phyloP scores from a whole-genome alignment of 192 early-diverging fungal species.

The Gaertneriomyces sp. region DNA sequence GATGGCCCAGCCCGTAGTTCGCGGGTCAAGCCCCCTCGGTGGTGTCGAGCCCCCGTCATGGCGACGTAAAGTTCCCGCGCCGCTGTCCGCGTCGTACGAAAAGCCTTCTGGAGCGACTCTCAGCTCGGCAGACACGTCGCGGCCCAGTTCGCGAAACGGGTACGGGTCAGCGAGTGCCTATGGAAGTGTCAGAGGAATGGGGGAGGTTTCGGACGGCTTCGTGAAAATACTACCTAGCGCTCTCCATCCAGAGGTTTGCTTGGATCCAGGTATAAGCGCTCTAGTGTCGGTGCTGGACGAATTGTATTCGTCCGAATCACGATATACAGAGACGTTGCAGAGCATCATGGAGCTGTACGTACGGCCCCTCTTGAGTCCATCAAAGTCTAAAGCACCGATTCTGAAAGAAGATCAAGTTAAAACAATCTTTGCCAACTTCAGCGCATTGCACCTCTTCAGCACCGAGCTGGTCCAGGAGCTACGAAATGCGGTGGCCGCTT shows the following conservation, averaged over 20 bases:
- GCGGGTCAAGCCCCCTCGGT: too few relatives aligned
- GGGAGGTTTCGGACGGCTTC: constrained; percentile 19
- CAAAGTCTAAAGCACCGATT: not conserved
- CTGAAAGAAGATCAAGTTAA: constrained; percentile 29
- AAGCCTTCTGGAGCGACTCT: too few relatives aligned
- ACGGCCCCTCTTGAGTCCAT: constrained; percentile 16
- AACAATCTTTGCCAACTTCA: constrained; percentile 22
- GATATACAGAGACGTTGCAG: constrained; percentile 20
- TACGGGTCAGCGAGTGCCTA: too few relatives aligned
- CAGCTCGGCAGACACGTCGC: too few relatives aligned
- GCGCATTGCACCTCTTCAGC: constrained; percentile 23
- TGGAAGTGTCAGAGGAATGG: too few relatives aligned
- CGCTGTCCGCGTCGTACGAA: too few relatives aligned
- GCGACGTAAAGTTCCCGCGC: too few relatives aligned
- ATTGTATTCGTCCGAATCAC: constrained; percentile 20
- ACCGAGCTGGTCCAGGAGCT: constrained; percentile 10
- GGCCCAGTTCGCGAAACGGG: too few relatives aligned
- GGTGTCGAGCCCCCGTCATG: too few relatives aligned
- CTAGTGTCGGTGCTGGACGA: constrained; percentile 12
- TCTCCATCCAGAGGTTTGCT: not conserved
- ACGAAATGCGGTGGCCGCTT: not conserved
- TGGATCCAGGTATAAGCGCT: not conserved
- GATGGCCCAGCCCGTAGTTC: too few relatives aligned
- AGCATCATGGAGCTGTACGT: constrained; percentile 28
- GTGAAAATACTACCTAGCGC: constrained; percentile 9